Evolutionary conservation across 768 basidiomycete genomes (phyloP), one percentile per base, ranked within the genome.

Genomic region (Boletus sp.): DNA sequence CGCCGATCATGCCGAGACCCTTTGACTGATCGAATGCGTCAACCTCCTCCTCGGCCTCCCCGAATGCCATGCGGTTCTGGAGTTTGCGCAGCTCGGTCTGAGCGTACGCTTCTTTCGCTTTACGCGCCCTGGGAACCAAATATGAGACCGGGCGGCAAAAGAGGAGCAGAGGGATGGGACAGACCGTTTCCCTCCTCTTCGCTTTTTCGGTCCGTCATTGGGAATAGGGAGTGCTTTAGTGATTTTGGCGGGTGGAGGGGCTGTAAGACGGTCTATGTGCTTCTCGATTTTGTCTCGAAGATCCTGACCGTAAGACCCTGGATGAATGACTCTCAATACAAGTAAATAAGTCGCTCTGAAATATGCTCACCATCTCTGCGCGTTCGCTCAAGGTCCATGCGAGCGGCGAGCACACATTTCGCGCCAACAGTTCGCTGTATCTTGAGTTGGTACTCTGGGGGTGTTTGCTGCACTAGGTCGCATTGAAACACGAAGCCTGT

Each of bases 401-500:
- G 79, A 1, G 93, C 92, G 0, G 95, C 91, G 36, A 98, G 76
- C 0, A 89, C 89, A 59, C 84, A 86, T 73, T 98, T 99, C 2
- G 95, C 94, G 15, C 93, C 93, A 11, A 98, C 83, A 0, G 94
- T 97, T 39, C 96, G 83, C 67, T 99, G 97, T 1, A 94, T 83
- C 70, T 92, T 96, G 60, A 94, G 78, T 52, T 93, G 87, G 64
- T 94, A 93, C 60, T 98, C 97, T 20, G 87, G 79, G 7, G 94
- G 93, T 3, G 93, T 91, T 56, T 83, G 81, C 50, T 89, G 83
- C 1, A 98, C 88, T 17, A 98, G 73, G 6, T 94, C 94, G 15
- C 89, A 94, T 67, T 98, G 95, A 77, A 90, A 98, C 58, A 98
- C 85, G 76, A 98, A 99, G 10, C 97, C 97, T 0, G 95, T 98